Conservation (phyloP, 2,329 filamentous ascomycete species). For the Colletotrichum eremochloae region DNA sequence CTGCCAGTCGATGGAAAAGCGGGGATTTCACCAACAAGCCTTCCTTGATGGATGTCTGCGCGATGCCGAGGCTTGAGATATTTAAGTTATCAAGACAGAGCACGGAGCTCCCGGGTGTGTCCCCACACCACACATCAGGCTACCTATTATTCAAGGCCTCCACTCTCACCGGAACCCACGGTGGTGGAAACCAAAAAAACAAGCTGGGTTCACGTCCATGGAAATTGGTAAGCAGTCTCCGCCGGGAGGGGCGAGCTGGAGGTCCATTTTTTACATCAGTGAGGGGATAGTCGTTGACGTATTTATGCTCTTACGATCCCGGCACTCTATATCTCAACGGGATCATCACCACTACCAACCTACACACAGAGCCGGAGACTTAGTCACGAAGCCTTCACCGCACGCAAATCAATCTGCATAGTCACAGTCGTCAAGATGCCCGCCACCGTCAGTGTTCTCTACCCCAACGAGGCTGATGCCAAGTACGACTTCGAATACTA, state of each 20-base stretch:
- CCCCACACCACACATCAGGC: conserved; percentile 23
- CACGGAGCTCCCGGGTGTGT: not conserved
- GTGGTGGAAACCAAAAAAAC: conserved; percentile 18
- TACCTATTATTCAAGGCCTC: not conserved
- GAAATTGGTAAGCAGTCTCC: conserved; percentile 33
- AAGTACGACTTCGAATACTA: conserved; percentile 42
- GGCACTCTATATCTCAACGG: not conserved
- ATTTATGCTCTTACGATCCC: conserved; percentile 16
- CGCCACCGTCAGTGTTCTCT: conserved; percentile 33
- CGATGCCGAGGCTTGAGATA: conserved; percentile 13
- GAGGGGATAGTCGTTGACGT: conserved; percentile 19
- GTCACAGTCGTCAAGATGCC: conserved; percentile 25
- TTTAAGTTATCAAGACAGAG: not conserved
- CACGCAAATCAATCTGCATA: not conserved
- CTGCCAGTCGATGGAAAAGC: not conserved
- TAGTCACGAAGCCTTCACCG: not conserved
- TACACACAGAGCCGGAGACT: not conserved
- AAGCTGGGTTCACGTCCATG: not conserved
- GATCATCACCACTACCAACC: not conserved
- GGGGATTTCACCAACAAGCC: not conserved
- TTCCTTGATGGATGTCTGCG: not conserved
- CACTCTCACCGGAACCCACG: conserved; percentile 25
- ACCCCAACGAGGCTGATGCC: conserved; percentile 45
- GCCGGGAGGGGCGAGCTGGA: not conserved
- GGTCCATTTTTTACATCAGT: conserved; percentile 29